Evolutionary conservation across 2,329 filamentous ascomycete species (phyloP), one percentile per base, ranked within the genome.

Genomic region (Magnaporthiopsis incrustans): DNA sequence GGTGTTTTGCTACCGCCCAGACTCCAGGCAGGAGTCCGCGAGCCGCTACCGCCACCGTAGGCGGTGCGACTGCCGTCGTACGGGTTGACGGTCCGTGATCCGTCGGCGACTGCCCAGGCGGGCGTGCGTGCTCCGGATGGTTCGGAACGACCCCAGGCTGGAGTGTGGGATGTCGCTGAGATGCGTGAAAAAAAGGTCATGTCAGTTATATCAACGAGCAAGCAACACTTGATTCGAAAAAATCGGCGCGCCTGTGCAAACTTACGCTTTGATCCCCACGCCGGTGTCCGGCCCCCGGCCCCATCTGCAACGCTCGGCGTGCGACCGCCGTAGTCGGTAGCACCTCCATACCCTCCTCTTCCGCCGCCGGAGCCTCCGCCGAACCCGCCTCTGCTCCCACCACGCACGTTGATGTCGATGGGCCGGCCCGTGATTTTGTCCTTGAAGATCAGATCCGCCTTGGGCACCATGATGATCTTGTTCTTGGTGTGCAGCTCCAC

Each of bases 401-500:
- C 80, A 61, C 68, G 66, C 30, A 59, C 65, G 66, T 85, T 85
- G 65, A 91, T 86, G 68, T 93, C 89, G 67, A 96, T 89, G n/a
- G 84, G 84, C 64, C 88, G 85, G 59, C 92, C 93, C 4, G 89
- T 94, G 64, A 89, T 77, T 67, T 85, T 90, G 79, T 99, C 94
- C 75, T 94, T 93, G 77, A 96, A 90, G 30, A 85, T 85, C n/a
- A 99, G 79, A 65, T 89, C 85, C 14, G 90, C 88, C 73, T 96
- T 96, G 26, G 87, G 85, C 50, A 98, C 86, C 10, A 89, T 92
- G 67, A 98, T 86, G 22, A 91, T 89, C 81, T 97, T 98, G 77
- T 88, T 91, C 79, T 96, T 97, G 7, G 93, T 93, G 73, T 98
- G 94, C 56, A 99, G 80, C 77, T 99, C 95, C 57, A 99, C 90